Evolutionary conservation across 2,329 filamentous ascomycete genomes (phyloP).

Genomic region (Dothideomycetes sp.): DNA sequence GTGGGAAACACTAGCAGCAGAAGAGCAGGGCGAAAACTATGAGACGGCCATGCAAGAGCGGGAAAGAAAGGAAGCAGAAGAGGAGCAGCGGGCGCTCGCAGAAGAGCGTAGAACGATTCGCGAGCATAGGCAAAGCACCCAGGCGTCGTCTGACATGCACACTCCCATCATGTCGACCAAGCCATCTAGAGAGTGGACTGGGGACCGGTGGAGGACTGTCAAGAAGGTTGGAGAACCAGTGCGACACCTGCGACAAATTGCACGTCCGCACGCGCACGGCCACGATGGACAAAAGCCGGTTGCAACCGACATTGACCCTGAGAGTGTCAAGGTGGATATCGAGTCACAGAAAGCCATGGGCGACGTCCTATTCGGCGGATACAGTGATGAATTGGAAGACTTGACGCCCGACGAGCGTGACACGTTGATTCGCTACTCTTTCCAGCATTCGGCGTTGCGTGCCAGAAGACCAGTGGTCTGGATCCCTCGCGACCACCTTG

Average conservation of each 20-base stretch:
- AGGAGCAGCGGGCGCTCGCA: constrained; percentile 30
- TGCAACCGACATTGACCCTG: constrained; percentile 3
- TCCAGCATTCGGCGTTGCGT: constrained; percentile 80
- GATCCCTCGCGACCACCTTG: constrained; percentile 85
- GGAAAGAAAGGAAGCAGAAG: constrained; percentile 30
- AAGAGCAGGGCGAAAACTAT: constrained; percentile 33
- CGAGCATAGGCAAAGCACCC: constrained; percentile 13
- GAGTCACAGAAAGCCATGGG: constrained; percentile 65
- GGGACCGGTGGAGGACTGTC: constrained; percentile 11
- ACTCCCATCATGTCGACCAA: constrained; percentile 13
- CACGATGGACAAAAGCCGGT: not conserved
- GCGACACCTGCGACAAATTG: constrained; percentile 6
- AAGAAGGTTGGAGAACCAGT: constrained; percentile 10
- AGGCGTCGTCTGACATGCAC: constrained; percentile 9
- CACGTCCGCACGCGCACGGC: constrained; percentile 2
- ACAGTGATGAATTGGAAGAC: constrained; percentile 90
- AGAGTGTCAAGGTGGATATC: constrained; percentile 46
- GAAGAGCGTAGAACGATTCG: constrained; percentile 28
- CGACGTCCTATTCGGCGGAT: constrained; percentile 74
- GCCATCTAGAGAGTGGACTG: constrained; percentile 3
- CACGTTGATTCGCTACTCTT: constrained; percentile 73
- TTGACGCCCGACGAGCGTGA: constrained; percentile 84
- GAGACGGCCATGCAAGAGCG: constrained; percentile 30
- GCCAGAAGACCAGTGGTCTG: constrained; percentile 81
- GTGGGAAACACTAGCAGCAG: constrained; percentile 24